Conservation (phyloP, 768 basidiomycete species). For the Tremella fuciformis region DNA sequence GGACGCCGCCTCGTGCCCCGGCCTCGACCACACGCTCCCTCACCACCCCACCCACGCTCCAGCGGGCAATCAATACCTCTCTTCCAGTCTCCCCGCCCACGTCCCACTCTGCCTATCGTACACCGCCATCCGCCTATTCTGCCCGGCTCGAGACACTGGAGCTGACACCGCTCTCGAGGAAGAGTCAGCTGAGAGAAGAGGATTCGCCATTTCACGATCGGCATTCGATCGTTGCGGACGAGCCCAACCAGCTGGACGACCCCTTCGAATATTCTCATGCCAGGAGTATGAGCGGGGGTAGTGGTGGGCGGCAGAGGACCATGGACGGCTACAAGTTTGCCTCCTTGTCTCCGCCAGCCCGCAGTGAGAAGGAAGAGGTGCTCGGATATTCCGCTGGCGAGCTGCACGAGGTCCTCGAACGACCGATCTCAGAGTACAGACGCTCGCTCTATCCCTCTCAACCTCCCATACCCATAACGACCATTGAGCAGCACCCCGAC, state of each 20-base stretch:
- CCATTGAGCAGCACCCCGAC: constrained; percentile 33
- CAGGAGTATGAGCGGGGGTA: constrained; percentile 12
- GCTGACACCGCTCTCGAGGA: constrained; percentile 19
- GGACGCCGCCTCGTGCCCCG: neutral
- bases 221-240: constrained; percentile 28
- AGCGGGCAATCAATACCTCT: constrained; percentile 31
- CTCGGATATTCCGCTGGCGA: constrained; percentile 18
- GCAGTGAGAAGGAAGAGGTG: constrained; percentile 24
- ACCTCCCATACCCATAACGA: constrained; percentile 26
- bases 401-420: constrained; percentile 9
- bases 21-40: constrained; percentile 1
- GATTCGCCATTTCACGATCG: constrained; percentile 45
- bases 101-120: constrained; percentile 11
- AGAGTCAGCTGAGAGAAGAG: neutral
- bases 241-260: constrained; percentile 1
- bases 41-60: constrained; percentile 8
- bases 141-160: constrained; percentile 22
- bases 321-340: constrained; percentile 36
- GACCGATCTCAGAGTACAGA: constrained; percentile 27
- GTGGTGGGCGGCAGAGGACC: constrained; percentile 20
- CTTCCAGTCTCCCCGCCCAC: constrained; percentile 28
- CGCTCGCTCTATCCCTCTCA: constrained; percentile 32
- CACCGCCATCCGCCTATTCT: constrained; percentile 13
- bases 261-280: constrained; percentile 9
- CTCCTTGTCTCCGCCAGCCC: constrained; percentile 17